These are phyloP conservation scores for Tephrocybe sp. DNA, from an alignment of 768 basidiomycete species.

Conservation along the genomic window DNA sequence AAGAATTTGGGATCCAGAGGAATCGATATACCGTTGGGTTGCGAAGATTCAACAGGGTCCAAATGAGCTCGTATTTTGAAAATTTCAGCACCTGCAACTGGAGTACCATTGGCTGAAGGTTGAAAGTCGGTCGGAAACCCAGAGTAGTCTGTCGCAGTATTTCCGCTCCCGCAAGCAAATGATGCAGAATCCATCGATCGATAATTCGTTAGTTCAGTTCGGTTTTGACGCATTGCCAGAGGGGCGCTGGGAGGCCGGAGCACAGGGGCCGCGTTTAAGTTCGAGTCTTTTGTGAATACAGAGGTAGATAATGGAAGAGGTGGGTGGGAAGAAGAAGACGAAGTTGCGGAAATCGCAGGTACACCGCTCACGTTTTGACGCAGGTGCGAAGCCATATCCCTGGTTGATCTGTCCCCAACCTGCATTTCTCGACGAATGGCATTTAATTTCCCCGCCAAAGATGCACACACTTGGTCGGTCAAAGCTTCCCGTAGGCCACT, in stretches of 20 bases:
- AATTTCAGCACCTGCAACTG: background rate
- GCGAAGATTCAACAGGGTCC: background rate
- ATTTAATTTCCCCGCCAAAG: constrained; percentile 20
- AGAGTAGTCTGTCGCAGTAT: background rate
- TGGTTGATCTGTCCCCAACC: background rate
- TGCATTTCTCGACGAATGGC: constrained; percentile 13
- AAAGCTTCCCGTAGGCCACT: constrained; percentile 19
- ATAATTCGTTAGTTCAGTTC: background rate
- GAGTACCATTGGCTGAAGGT: background rate
- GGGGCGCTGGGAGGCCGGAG: constrained; percentile 17
- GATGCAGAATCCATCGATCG: background rate
- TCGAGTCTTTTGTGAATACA: too few relatives aligned
- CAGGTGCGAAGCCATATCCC: too few relatives aligned
- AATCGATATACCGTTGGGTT: constrained; percentile 11
- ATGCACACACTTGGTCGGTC: constrained; percentile 23
- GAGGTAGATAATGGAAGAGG: too few relatives aligned
- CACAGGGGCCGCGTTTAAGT: too few relatives aligned
- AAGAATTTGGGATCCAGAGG: constrained; percentile 18
- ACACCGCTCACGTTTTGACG: background rate
- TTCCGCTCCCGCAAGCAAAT: background rate
- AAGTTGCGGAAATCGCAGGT: background rate
- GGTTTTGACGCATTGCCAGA: constrained; percentile 16
- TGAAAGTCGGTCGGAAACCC: background rate
- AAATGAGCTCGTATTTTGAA: background rate
- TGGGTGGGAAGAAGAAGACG: background rate